A percentile compares a stretch with the other conserved stretches of the same genome.
Evolutionary conservation across 2,329 filamentous ascomycete genomes (phyloP).

Genomic region (Knoxdaviesia proteae): DNA sequence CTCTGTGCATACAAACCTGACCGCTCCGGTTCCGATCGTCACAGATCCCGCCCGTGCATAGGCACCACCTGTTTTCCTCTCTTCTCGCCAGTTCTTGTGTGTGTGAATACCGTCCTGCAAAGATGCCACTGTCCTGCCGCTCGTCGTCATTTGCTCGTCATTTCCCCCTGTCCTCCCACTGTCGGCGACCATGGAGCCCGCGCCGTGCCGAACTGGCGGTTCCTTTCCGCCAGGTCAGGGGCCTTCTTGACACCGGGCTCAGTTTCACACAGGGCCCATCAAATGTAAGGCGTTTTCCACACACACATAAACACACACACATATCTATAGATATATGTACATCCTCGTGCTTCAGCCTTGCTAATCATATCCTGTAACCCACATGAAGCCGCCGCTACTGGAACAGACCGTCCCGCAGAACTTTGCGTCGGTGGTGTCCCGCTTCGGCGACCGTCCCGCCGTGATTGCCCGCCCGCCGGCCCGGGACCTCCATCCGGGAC

Average conservation of each 20-base stretch:
- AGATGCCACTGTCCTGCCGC: no score
- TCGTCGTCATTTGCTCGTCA: no score
- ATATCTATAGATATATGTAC: neutral
- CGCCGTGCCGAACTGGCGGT: no score
- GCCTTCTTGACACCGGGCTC: neutral
- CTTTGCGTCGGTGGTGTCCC: conserved; percentile 43
- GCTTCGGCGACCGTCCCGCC: conserved; percentile 41
- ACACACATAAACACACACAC: neutral
- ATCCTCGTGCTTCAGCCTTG: neutral
- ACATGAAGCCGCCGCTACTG: conserved; percentile 39
- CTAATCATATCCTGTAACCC: neutral
- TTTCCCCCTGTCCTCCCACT: no score
- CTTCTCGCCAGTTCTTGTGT: no score
- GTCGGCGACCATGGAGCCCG: no score
- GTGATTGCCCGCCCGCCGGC: conserved; percentile 28
- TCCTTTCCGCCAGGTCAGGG: no score
- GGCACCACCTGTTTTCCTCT: no score
- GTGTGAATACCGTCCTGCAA: no score
- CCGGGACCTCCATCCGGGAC: conserved; percentile 16
- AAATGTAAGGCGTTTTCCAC: neutral
- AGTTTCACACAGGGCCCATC: conserved; percentile 2
- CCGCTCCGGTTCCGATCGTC: no score
- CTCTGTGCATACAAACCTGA: no score
- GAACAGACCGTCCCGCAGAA: conserved; percentile 51
- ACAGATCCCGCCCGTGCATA: no score